Percentiles rank a stretch among this genome's conserved stretches.
Conservation (phyloP, 2,329 filamentous ascomycete species). For the Claviceps quebecensis region DNA sequence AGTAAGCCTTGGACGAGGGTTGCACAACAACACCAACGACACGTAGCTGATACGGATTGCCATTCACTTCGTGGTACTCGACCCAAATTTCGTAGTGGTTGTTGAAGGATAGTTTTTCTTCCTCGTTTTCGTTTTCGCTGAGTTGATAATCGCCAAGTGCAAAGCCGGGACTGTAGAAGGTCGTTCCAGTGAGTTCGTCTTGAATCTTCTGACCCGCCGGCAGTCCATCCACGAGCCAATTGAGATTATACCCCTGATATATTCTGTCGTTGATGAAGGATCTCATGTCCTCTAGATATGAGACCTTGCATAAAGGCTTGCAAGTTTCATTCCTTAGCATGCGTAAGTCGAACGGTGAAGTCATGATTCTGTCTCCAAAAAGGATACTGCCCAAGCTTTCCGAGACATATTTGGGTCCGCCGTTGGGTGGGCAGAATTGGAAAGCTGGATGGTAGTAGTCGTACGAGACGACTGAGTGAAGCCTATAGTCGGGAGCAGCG, state of each 20-base stretch:
- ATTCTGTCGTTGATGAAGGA: slow-evolving; percentile 76
- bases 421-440: slow-evolving; percentile 72
- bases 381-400: slow-evolving; percentile 84
- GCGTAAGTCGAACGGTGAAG: slow-evolving; percentile 79
- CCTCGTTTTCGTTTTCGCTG: slow-evolving; percentile 45
- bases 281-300: slow-evolving; percentile 50
- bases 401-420: slow-evolving; percentile 62
- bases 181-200: slow-evolving; percentile 60
- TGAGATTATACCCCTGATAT: slow-evolving; percentile 74
- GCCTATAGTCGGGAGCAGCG: slow-evolving; percentile 61
- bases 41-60: slow-evolving; percentile 54
- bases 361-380: slow-evolving; percentile 93
- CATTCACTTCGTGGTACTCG: slow-evolving; percentile 74
- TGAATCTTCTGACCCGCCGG: slow-evolving; percentile 74
- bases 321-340: slow-evolving; percentile 84
- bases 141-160: slow-evolving; percentile 21
- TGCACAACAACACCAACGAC: slow-evolving; percentile 88
- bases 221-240: slow-evolving; percentile 90
- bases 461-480: slow-evolving; percentile 88
- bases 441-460: slow-evolving; percentile 89
- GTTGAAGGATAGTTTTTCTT: slow-evolving; percentile 53
- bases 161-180: slow-evolving; percentile 88
- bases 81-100: slow-evolving; percentile 93
- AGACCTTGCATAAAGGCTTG: slow-evolving; percentile 59
- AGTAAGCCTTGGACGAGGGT: slow-evolving; percentile 55